Evolutionary conservation across 2,329 filamentous ascomycete species (phyloP).

Genomic region (Onygena corvina): DNA sequence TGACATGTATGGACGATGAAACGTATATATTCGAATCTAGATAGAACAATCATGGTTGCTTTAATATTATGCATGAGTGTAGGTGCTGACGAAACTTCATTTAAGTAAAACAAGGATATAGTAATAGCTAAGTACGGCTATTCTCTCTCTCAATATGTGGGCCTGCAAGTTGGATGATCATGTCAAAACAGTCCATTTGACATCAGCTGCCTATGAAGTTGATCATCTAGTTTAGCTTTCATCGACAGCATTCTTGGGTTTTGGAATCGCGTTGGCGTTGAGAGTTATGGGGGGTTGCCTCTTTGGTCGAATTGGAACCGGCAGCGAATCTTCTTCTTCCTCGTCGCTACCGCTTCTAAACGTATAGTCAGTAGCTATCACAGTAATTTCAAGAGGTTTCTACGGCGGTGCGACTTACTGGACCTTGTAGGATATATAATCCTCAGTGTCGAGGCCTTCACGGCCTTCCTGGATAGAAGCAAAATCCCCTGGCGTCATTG

Average conservation of each 20-base stretch:
- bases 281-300: conserved; percentile 29
- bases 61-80: no score
- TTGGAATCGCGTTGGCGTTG: conserved; percentile 7
- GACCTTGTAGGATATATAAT: conserved; percentile 96
- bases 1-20: no score
- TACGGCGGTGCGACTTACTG: conserved; percentile 55
- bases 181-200: no score
- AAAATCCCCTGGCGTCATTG: conserved; percentile 99
- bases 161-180: not conserved
- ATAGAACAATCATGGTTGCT: not conserved
- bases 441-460: conserved; percentile 86
- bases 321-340: conserved; percentile 71
- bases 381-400: not conserved
- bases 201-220: no score
- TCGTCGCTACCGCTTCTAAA: conserved; percentile 57
- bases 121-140: not conserved
- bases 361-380: conserved; percentile 22
- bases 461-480: conserved; percentile 88
- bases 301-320: conserved; percentile 50
- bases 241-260: conserved; percentile 3
- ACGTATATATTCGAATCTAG: no score
- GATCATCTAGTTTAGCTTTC: not conserved
- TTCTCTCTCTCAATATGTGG: conserved; percentile 5
- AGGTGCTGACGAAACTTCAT: not conserved
- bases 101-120: not conserved